These are phyloP conservation scores for Blyttiomyces sp. DNA, from an alignment of 371 early-diverging fungal species.

Conservation along the genomic window DNA sequence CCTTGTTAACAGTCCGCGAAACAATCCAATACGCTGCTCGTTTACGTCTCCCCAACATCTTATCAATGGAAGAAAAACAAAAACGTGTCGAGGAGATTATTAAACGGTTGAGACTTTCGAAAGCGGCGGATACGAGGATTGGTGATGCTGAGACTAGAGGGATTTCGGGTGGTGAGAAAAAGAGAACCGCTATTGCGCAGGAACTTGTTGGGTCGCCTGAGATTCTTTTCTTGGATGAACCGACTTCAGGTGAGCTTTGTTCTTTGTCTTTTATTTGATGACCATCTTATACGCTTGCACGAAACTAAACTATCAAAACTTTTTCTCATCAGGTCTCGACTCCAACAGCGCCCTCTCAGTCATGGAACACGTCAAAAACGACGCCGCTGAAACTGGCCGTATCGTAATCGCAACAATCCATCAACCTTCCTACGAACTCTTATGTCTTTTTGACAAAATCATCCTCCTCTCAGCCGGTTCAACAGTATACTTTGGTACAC, in stretches of 20 bases:
- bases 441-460: constrained; percentile 58
- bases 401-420: constrained; percentile 82
- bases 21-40: constrained; percentile 37
- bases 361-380: constrained; percentile 45
- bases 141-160: constrained; percentile 46
- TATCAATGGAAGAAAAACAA: constrained; percentile 32
- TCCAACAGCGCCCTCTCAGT: constrained; percentile 63
- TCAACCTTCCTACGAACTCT: constrained; percentile 70
- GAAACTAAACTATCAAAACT: too few species aligned
- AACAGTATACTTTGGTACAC: constrained; percentile 42
- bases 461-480: constrained; percentile 53
- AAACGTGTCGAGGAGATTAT: constrained; percentile 40
- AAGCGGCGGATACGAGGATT: constrained; percentile 37
- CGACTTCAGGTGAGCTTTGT: constrained; percentile 21
- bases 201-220: constrained; percentile 51
- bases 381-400: constrained; percentile 55
- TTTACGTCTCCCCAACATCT: constrained; percentile 26
- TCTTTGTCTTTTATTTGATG: constrained; percentile 52
- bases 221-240: constrained; percentile 66
- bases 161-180: constrained; percentile 83
- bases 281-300: too few species aligned
- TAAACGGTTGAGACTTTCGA: constrained; percentile 33
- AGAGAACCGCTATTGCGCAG: constrained; percentile 55
- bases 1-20: constrained; percentile 40
- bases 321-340: constrained; percentile 86